phyloP scores from a whole-genome alignment of 257 asterid genomes.

The Ophiorrhiza pumila region DNA sequence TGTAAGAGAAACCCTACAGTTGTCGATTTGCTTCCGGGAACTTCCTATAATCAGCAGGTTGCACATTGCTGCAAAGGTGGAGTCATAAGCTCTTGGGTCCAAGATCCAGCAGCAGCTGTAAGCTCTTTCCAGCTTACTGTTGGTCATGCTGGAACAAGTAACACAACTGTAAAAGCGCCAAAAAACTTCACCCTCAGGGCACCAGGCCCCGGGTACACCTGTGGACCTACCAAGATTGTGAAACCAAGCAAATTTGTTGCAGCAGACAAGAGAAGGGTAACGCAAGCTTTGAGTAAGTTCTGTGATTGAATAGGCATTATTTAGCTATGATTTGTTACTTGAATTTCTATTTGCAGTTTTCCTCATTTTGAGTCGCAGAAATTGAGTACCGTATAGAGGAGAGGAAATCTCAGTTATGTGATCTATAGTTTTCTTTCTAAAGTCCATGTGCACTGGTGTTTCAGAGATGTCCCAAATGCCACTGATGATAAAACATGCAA shows the following conservation, averaged over 20 bases:
- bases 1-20: conserved; percentile 43
- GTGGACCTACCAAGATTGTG: conserved; percentile 45
- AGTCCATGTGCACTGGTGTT: neutral
- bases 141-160: conserved; percentile 48
- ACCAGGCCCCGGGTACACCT: conserved; percentile 57
- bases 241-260: conserved; percentile 32
- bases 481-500: neutral
- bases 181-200: conserved; percentile 43
- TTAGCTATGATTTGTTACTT: neutral
- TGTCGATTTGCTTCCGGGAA: conserved; percentile 47
- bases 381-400: too few relatives aligned
- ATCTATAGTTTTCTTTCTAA: too few relatives aligned
- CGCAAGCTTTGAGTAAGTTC: conserved; percentile 60
- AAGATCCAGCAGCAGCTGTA: conserved; percentile 34
- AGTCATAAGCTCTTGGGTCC: conserved; percentile 45
- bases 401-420: neutral
- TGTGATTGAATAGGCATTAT: too few relatives aligned
- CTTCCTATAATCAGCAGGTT: conserved; percentile 47
- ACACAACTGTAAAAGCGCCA: conserved; percentile 43
- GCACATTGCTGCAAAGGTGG: conserved; percentile 64
- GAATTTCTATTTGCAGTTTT: neutral
- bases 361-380: too few relatives aligned
- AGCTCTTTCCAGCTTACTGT: conserved; percentile 44
- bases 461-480: neutral
- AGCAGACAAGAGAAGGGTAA: conserved; percentile 43